Percentiles rank a stretch among this genome's conserved stretches.
phyloP scores from a whole-genome alignment of 2,329 filamentous ascomycete genomes.

The Xylaria sp. region DNA sequence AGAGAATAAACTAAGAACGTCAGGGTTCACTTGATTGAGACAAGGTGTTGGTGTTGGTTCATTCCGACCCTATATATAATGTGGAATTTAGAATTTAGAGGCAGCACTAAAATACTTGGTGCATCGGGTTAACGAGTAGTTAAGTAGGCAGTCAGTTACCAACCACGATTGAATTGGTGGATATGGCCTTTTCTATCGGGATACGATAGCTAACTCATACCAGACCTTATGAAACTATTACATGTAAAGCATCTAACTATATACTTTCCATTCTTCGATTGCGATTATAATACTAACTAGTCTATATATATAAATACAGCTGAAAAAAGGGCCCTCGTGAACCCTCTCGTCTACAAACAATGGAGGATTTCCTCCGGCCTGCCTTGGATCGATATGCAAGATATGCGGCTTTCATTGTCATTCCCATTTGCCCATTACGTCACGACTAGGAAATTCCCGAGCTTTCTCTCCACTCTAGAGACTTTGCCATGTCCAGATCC shows the following conservation, averaged over 20 bases:
- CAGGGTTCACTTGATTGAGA: conserved; percentile 17
- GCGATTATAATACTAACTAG: background rate
- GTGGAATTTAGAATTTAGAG: conserved; percentile 11
- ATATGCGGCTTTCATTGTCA: conserved; percentile 16
- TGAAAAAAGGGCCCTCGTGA: background rate
- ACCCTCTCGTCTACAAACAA: background rate
- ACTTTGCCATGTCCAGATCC: conserved; percentile 22
- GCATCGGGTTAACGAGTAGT: conserved; percentile 11
- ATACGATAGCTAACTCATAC: background rate
- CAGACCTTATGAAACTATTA: background rate
- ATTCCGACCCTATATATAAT: conserved; percentile 7
- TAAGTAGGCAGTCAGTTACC: background rate
- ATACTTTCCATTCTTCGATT: no score
- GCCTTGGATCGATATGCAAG: conserved; percentile 9
- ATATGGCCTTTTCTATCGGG: background rate
- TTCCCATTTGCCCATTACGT: conserved; percentile 31
- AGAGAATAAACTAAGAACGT: background rate
- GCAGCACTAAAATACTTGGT: conserved; percentile 8
- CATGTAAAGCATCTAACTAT: background rate
- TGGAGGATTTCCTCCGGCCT: conserved; percentile 32
- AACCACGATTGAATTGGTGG: conserved; percentile 8
- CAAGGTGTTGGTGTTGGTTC: conserved; percentile 12
- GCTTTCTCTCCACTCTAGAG: conserved; percentile 23
- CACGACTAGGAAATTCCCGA: conserved; percentile 24
- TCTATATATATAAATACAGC: background rate